A percentile compares a stretch with the other conserved stretches of the same genome.
phyloP scores from a whole-genome alignment of 2,329 filamentous ascomycete species.

The Epichloe uncinata region DNA sequence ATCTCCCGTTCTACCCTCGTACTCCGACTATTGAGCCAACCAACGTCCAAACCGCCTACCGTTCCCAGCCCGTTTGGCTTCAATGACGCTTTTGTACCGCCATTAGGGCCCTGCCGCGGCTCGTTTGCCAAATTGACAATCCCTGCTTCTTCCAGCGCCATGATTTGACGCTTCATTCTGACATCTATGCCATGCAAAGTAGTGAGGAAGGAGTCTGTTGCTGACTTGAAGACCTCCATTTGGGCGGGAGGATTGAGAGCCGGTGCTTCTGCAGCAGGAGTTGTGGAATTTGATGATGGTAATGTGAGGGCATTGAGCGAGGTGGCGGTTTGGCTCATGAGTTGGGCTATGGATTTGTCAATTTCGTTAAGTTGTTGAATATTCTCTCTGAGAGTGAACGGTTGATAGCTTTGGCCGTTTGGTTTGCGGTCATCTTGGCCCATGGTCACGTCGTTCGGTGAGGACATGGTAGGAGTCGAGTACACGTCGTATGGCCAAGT shows the following conservation, averaged over 20 bases:
- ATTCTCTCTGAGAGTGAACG: constrained; percentile 63
- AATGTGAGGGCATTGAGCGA: constrained; percentile 32
- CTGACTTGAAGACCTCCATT: constrained; percentile 41
- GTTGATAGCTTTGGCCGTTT: constrained; percentile 22
- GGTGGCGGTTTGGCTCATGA: constrained; percentile 31
- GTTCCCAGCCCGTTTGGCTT: constrained; percentile 42
- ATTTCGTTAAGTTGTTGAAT: constrained; percentile 71
- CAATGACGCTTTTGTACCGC: constrained; percentile 29
- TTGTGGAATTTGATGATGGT: constrained; percentile 10
- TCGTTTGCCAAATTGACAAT: constrained; percentile 44
- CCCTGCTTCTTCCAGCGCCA: constrained; percentile 67
- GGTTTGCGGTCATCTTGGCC: constrained; percentile 8
- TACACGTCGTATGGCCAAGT: not conserved
- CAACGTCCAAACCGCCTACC: constrained; percentile 60
- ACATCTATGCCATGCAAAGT: constrained; percentile 65
- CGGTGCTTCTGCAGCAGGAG: constrained; percentile 8
- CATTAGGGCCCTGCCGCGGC: constrained; percentile 19
- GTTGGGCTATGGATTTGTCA: constrained; percentile 42
- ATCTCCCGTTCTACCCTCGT: constrained; percentile 72
- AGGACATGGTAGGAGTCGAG: constrained; percentile 14
- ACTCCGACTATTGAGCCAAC: constrained; percentile 78
- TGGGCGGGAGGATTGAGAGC: constrained; percentile 33
- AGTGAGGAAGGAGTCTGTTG: constrained; percentile 54
- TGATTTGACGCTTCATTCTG: constrained; percentile 51
- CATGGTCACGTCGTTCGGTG: constrained; percentile 20